Percentiles rank a stretch among this genome's conserved stretches.
Evolutionary conservation across 1,284 basidiomycete species (phyloP).

Genomic region (Cystobasidium sp.): DNA sequence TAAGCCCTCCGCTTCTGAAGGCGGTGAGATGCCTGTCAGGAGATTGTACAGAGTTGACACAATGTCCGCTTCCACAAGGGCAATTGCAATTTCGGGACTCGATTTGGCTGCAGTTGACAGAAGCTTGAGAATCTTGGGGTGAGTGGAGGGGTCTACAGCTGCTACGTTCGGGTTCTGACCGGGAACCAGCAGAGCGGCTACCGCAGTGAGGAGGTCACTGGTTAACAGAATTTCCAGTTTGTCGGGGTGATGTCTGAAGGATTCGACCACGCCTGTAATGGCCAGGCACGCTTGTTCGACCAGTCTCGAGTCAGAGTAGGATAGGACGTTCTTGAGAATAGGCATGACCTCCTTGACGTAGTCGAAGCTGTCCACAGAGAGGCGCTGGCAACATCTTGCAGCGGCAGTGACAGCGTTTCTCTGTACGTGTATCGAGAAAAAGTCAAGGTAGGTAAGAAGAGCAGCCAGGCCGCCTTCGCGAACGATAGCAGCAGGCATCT

Average conservation of each 20-base stretch:
- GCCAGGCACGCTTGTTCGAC: slow-evolving; percentile 92
- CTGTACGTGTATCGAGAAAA: slow-evolving; percentile 95
- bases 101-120: slow-evolving; percentile 81
- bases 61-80: slow-evolving; percentile 84
- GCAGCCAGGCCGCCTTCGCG: slow-evolving; percentile 89
- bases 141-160: slow-evolving; percentile 82
- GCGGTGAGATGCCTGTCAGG: slow-evolving; percentile 84
- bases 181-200: slow-evolving; percentile 82
- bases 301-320: slow-evolving; percentile 87
- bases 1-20: slow-evolving; percentile 55
- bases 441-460: slow-evolving; percentile 89
- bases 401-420: slow-evolving; percentile 94
- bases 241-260: slow-evolving; percentile 77
- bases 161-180: slow-evolving; percentile 68
- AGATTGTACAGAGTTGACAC: slow-evolving; percentile 90
- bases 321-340: slow-evolving; percentile 84
- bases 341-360: slow-evolving; percentile 89
- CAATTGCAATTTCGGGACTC: slow-evolving; percentile 81
- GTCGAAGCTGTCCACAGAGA: slow-evolving; percentile 79
- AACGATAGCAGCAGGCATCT: slow-evolving; percentile 90
- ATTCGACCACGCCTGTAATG: slow-evolving; percentile 87
- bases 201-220: slow-evolving; percentile 75
- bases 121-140: slow-evolving; percentile 82
- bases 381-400: slow-evolving; percentile 89
- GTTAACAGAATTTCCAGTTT: slow-evolving; percentile 85